Base-by-base conservation (phyloP, 192 early-diverging fungal genomes). In the Geosiphon pyriformis region DNA sequence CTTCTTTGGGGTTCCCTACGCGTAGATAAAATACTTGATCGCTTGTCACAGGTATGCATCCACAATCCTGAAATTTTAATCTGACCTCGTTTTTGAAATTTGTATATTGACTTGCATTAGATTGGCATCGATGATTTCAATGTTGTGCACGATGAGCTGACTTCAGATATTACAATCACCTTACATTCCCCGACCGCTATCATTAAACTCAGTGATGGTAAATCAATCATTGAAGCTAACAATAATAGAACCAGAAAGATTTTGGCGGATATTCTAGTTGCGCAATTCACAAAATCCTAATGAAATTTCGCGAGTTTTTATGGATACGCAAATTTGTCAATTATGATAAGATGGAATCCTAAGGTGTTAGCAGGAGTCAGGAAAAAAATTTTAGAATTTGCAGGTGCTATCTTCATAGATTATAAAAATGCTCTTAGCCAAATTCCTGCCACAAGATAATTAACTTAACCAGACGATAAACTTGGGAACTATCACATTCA, bases 151-250 rank as follows among this genome's bases (percentile, higher is more conserved):
- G 61, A 63, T 33, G 33, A 11, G 18, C 8, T 22, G n/a, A 51
- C 12, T 30, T 11, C 1, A 18, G 23, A 2, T 8, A 32, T 17
- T 27, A 51, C n/a, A 10, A 51, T 63, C 18, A 47, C 20, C 12
- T 4, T 63, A 10, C 47, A 49, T 31, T 63, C 61, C 4, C 61
- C 61, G 51, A 51, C 37, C 25, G 48, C 37, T n/a, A 30, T 33
- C 3, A 63, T 63, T 11, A 50, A 17, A 29, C 31, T 63, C 3
- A 50, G n/a, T 51, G 18, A 17, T 27, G 46, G 46, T 50, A 51
- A 30, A 32, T 50, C 33, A 29, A 63, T 3, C 4, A 50, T 63
- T 18, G 48, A 63, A 29, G 33, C 49, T 51, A 20, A 50, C 31
- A 48, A 63, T 25, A 63, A 52, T 52, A 4, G 22, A 8, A 63